Percentiles rank a stretch among this genome's conserved stretches.
These are phyloP conservation scores for Gaultheria prostrata DNA, from an alignment of 148 eudicot genomes.

Conservation along the genomic window DNA sequence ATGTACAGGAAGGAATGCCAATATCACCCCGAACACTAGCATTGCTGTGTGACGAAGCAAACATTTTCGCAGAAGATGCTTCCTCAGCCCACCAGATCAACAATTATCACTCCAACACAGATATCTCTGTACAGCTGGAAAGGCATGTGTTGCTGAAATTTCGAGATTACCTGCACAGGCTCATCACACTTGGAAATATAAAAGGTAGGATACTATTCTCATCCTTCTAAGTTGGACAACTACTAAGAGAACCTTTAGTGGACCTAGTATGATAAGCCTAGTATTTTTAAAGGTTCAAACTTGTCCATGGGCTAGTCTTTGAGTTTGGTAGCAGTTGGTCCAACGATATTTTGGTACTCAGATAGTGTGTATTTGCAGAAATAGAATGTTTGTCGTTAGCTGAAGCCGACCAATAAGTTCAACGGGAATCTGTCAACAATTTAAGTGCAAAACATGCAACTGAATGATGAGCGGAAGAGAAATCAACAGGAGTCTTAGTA, in stretches of 20 bases:
- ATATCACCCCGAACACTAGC: constrained; percentile 6
- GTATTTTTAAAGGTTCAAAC: not conserved
- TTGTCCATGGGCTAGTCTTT: not conserved
- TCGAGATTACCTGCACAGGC: not conserved
- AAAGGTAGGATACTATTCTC: not conserved
- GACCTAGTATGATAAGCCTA: not conserved
- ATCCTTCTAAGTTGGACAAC: constrained; percentile 1
- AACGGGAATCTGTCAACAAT: not conserved
- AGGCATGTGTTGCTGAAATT: constrained; percentile 6
- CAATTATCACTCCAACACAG: constrained; percentile 24
- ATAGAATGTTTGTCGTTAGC: not conserved
- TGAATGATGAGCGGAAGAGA: constrained; percentile 7
- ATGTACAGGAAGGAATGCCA: constrained; percentile 14
- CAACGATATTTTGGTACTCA: constrained; percentile 5
- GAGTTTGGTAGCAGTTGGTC: not conserved
- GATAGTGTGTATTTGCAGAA: not conserved
- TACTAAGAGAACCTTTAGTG: not conserved
- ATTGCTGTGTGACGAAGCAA: not conserved
- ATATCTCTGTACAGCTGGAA: constrained; percentile 20
- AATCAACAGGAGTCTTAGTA: not conserved
- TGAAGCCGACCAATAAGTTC: not conserved
- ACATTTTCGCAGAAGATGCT: not conserved
- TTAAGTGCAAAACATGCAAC: not conserved
- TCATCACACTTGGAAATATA: not conserved
- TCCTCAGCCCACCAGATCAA: not conserved